Base-by-base conservation (phyloP, 129 eudicot genomes). In the Helichrysum umbraculigerum region DNA sequence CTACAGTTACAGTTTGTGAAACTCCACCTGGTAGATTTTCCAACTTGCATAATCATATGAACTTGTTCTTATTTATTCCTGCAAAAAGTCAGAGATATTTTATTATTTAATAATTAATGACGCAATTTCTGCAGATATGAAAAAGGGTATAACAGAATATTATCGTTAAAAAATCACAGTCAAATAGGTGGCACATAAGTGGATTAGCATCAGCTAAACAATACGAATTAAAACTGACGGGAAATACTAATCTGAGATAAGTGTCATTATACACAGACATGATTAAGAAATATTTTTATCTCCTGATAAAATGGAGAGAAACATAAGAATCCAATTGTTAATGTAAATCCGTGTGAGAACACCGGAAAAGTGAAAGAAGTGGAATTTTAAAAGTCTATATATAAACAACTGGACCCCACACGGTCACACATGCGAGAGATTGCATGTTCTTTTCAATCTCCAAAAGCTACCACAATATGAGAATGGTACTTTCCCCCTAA, bases 351-450 rank as follows among this genome's bases (percentile, higher is more conserved):
- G 64, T 68, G 62, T 78, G 81, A 69, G 76, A 70, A 60, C 71
- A 78, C 64, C 0, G 62, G 44, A 59, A 68, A 41, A 30, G 11
- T 19, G 62, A 22, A 35, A 68, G 60, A 39, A 29, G 29, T 21
- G 34, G 71, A 25, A 29, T 60, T 12, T 66, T 42, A 58, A 58
- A 29, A 60, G 52, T 39, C 42, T 70, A 78, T 61, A 71, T 61
- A 71, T 71, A 71, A 72, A 34, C 66, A 63, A 72, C 6, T 25
- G 72, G 72, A 44, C 77, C 82, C 81, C 81, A 41, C 62, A 41
- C 3, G 25, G 16, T 17, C 75, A 73, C 41, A 61, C 33, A 57
- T 72, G 35, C 16, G 52, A 72, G 33, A 72, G 30, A 21, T 59
- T 74, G 59, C 78, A 74, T 73, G 78, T 61, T 74, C 70, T 74